Conservation (phyloP, 176 grass and related monocot genomes). For the Stipa capillata region DNA sequence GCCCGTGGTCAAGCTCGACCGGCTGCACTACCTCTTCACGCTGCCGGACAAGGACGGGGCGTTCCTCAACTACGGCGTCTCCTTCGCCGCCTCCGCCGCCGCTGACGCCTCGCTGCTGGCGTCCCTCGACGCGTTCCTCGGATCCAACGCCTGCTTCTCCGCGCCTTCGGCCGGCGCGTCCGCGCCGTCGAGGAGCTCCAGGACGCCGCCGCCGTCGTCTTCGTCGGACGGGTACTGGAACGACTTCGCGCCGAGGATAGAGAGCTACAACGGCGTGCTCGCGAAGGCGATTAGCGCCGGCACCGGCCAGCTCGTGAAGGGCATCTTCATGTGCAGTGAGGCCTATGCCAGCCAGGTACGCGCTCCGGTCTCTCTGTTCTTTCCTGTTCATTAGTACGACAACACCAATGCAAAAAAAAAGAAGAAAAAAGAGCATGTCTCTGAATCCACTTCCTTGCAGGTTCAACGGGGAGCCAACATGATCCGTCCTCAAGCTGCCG, state of each 20-base stretch:
- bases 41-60: conserved; percentile 52
- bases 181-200: conserved; percentile 1
- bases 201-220: conserved; percentile 11
- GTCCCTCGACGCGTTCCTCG: conserved; percentile 64
- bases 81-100: conserved; percentile 49
- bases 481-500: conserved; percentile 48
- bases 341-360: conserved; percentile 64
- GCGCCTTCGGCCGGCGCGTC: conserved; percentile 24
- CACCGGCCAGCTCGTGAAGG: conserved; percentile 76
- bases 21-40: conserved; percentile 81
- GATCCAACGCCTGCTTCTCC: conserved; percentile 60
- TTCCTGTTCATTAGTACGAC: no score
- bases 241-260: conserved; percentile 56
- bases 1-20: conserved; percentile 77
- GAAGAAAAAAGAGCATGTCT: neutral
- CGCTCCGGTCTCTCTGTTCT: neutral
- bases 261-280: conserved; percentile 63
- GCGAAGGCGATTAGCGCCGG: conserved; percentile 70
- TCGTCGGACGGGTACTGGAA: conserved; percentile 69
- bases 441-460: conserved; percentile 24
- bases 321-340: conserved; percentile 86
- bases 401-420: neutral
- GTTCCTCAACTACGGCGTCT: conserved; percentile 90
- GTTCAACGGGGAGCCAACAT: conserved; percentile 70
- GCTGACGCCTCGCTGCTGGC: conserved; percentile 22